These are phyloP conservation scores for Triticum timopheevii DNA, from an alignment of 176 grass and related monocot genomes.

Conservation along the genomic window DNA sequence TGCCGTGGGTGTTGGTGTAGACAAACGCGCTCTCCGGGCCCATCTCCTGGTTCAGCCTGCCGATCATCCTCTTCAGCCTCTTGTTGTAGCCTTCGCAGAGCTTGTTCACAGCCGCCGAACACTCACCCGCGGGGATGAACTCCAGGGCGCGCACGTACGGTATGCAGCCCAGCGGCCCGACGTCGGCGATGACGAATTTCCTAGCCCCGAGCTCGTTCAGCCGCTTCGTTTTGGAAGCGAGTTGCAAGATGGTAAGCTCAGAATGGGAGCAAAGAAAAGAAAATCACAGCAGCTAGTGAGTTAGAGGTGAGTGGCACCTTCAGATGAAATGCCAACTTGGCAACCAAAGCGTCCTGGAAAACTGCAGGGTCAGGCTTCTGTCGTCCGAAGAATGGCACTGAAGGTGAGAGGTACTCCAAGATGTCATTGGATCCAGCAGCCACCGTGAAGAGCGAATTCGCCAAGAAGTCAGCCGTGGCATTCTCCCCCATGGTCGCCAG, in stretches of 20 bases:
- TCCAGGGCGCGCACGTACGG: slow-evolving; percentile 62
- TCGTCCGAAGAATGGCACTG: slow-evolving; percentile 62
- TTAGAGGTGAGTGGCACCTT: slow-evolving; percentile 43
- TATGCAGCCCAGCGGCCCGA: slow-evolving; percentile 86
- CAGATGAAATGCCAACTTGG: slow-evolving; percentile 72
- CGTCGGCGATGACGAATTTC: slow-evolving; percentile 64
- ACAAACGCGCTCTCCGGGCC: slow-evolving; percentile 48
- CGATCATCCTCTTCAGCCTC: slow-evolving; percentile 55
- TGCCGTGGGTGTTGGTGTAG: slow-evolving; percentile 57
- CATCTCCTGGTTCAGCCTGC: slow-evolving; percentile 61
- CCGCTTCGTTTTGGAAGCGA: slow-evolving; percentile 32
- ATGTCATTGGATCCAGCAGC: slow-evolving; percentile 79
- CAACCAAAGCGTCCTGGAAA: slow-evolving; percentile 68
- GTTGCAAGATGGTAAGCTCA: not conserved
- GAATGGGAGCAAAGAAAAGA: not conserved
- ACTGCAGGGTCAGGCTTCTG: slow-evolving; percentile 46
- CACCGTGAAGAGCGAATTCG: slow-evolving; percentile 56
- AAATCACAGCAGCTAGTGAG: not conserved
- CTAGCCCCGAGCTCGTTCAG: slow-evolving; percentile 67
- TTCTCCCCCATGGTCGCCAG: slow-evolving; percentile 42
- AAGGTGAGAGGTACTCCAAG: slow-evolving; percentile 71
- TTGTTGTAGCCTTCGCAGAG: slow-evolving; percentile 72
- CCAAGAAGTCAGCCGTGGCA: slow-evolving; percentile 51
- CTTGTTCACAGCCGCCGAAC: slow-evolving; percentile 44
- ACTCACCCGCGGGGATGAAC: slow-evolving; percentile 50